Conservation (phyloP, 768 basidiomycete species). For the Lactifluus hygrophoroides region DNA sequence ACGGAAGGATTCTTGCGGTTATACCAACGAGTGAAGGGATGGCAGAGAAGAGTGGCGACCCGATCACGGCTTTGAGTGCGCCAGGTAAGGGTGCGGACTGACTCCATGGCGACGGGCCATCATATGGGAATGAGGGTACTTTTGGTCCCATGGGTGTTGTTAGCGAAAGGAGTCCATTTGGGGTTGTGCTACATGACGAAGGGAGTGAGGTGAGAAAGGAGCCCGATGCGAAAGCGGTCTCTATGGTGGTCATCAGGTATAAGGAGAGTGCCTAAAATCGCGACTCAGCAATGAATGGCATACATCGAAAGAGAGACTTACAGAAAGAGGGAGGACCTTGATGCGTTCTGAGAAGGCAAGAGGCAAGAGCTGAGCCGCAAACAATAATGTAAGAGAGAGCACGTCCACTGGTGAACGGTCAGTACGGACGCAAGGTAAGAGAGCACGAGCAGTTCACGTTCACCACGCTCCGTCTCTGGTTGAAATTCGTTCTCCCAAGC, state of each 20-base stretch:
- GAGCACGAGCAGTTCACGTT: conserved; percentile 23
- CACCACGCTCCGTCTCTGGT: conserved; percentile 38
- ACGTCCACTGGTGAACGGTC: conserved; percentile 18
- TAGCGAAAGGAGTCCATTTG: conserved; percentile 14
- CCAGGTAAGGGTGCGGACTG: conserved; percentile 12
- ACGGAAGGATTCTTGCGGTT: conserved; percentile 21
- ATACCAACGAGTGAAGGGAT: conserved; percentile 24
- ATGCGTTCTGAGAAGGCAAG: conserved; percentile 47
- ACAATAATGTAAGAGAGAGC: conserved; percentile 29
- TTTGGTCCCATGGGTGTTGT: not conserved
- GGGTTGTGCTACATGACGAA: conserved; percentile 25
- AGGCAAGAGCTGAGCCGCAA: conserved; percentile 53
- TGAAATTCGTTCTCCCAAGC: conserved; percentile 67
- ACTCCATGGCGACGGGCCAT: conserved; percentile 5
- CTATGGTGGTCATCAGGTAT: conserved; percentile 35
- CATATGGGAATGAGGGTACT: conserved; percentile 11
- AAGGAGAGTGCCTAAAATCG: conserved; percentile 30
- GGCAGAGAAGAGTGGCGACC: conserved; percentile 21
- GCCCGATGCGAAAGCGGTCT: conserved; percentile 48
- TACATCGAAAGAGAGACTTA: conserved; percentile 26
- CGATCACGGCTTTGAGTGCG: conserved; percentile 17
- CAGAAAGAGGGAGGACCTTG: conserved; percentile 50
- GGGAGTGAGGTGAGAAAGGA: conserved; percentile 42
- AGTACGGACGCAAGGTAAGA: not conserved
- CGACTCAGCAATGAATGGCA: not conserved